Base-by-base conservation (phyloP, 2,329 filamentous ascomycete genomes). In the Sordariomycetes sp. region DNA sequence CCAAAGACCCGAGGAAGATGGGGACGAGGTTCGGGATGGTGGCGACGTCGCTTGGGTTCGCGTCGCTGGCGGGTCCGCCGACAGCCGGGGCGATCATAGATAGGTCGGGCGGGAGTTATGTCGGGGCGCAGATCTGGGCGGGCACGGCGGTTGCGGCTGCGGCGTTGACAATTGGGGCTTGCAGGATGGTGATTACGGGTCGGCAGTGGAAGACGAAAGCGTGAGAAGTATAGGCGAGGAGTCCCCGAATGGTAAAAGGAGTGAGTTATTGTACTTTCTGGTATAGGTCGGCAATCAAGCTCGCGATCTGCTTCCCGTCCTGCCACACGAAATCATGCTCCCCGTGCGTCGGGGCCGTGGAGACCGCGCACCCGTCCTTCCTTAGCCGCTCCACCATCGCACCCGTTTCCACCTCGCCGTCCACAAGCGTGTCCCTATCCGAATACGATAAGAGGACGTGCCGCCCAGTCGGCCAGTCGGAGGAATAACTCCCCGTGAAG, bases 291-390 rank as follows among this genome's bases (percentile, higher is more conserved):
- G 69, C 57, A 50, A 68, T 62, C 6, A 63, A 60, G 16, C 66
- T 60, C 10, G 62, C 59, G 55, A 77, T 61, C 63, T 83, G 79
- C 37, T 67, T 67, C 18, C 86, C 86, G 59, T 81, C 76, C 24
- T 79, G 66, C 82, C 85, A 88, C 2, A 87, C 73, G 62, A 79
- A 78, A 69, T 89, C 80, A 69, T 90, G 87, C 43, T 74, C 74
- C 4, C 82, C 86, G 10, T 67, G 69, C 56, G 85, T 66, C 61
- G 68, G 73, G 37, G 69, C 55, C 37, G 68, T 62, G 5, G 63
- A 60, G 16, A 66, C 60, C 12, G 61, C 58, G 54, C 77, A 60
- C 69, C 70, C 68, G 70, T 73, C 69, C 37, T 69, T 65, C 46
- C 34, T 60, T 35, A 87, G 68, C 56, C 73, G 72, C 60, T 67